A percentile compares a stretch with the other conserved stretches of the same genome.
Evolutionary conservation across 192 early-diverging fungal species (phyloP).

Genomic region (Physocladia obscura): DNA sequence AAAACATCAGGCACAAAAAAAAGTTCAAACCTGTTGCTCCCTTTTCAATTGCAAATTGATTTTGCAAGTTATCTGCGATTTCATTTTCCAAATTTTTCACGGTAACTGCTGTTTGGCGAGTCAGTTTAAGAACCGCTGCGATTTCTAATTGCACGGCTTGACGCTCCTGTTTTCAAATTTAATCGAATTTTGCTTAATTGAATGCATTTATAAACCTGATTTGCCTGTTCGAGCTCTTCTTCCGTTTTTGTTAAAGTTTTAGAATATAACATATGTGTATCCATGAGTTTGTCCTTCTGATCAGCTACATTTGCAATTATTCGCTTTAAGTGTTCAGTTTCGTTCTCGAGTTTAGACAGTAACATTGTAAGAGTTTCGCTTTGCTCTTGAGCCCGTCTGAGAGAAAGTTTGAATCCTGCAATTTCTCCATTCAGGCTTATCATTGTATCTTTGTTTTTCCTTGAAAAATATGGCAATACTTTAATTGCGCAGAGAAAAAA

Average conservation of each 20-base stretch:
- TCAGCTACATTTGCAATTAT: conserved; percentile 48
- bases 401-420: conserved; percentile 46
- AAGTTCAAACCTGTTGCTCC: conserved; percentile 31
- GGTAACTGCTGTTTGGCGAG: conserved; percentile 23
- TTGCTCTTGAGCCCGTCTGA: conserved; percentile 48
- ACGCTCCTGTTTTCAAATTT: conserved; percentile 38
- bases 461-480: conserved; percentile 1
- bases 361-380: conserved; percentile 56
- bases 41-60: conserved; percentile 55
- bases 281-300: conserved; percentile 49
- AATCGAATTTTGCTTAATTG: conserved; percentile 3
- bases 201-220: conserved; percentile 28
- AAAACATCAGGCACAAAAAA: too few species aligned
- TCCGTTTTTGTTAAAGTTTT: conserved; percentile 53
- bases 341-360: conserved; percentile 51
- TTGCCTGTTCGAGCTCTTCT: conserved; percentile 42
- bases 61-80: conserved; percentile 56
- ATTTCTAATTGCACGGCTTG: conserved; percentile 52
- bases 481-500: not conserved
- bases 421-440: conserved; percentile 49
- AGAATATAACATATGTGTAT: conserved; percentile 47
- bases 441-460: conserved; percentile 51
- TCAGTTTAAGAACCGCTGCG: conserved; percentile 45
- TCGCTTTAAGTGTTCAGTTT: conserved; percentile 49
- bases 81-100: conserved; percentile 49